Conservation (phyloP, 192 early-diverging fungal species). For the Linnemannia hyalina region DNA sequence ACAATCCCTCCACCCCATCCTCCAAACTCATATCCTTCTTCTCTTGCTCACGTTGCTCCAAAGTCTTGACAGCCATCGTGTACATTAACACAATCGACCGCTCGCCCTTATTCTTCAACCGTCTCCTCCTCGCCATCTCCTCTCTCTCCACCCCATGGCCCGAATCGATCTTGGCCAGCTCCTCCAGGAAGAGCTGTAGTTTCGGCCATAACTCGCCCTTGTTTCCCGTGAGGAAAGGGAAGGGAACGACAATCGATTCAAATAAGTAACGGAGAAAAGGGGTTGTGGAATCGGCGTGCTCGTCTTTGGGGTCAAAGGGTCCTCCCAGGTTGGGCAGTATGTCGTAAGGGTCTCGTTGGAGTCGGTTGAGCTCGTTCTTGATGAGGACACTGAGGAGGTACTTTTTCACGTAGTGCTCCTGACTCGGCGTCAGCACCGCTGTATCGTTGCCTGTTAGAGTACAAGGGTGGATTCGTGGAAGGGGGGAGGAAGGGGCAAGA, state of each 20-base stretch:
- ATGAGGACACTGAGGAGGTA: slow-evolving; percentile 64
- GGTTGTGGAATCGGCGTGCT: slow-evolving; percentile 32
- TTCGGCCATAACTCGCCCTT: slow-evolving; percentile 63
- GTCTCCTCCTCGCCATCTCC: slow-evolving; percentile 32
- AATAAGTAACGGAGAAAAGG: slow-evolving; percentile 65
- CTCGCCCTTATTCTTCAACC: slow-evolving; percentile 45
- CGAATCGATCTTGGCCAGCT: slow-evolving; percentile 60
- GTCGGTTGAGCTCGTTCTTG: slow-evolving; percentile 54
- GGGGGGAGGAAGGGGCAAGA: not conserved
- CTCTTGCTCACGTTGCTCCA: slow-evolving; percentile 42
- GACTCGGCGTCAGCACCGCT: slow-evolving; percentile 29
- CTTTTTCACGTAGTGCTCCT: slow-evolving; percentile 69
- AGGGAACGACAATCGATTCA: slow-evolving; percentile 57
- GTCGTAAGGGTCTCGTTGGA: slow-evolving; percentile 36
- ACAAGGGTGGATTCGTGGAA: not conserved
- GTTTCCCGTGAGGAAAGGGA: slow-evolving; percentile 63
- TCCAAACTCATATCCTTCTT: slow-evolving; percentile 14
- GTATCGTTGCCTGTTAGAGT: not conserved
- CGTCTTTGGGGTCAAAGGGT: slow-evolving; percentile 37
- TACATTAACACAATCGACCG: slow-evolving; percentile 42
- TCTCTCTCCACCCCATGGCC: slow-evolving; percentile 44
- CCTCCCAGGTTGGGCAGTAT: slow-evolving; percentile 38
- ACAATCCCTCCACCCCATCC: not conserved
- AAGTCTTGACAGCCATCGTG: slow-evolving; percentile 46
- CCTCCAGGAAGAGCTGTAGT: slow-evolving; percentile 59